A percentile compares a stretch with the other conserved stretches of the same genome.
Evolutionary conservation across 2,329 filamentous ascomycete genomes (phyloP).

Genomic region (Pseudogymnoascus sp.): DNA sequence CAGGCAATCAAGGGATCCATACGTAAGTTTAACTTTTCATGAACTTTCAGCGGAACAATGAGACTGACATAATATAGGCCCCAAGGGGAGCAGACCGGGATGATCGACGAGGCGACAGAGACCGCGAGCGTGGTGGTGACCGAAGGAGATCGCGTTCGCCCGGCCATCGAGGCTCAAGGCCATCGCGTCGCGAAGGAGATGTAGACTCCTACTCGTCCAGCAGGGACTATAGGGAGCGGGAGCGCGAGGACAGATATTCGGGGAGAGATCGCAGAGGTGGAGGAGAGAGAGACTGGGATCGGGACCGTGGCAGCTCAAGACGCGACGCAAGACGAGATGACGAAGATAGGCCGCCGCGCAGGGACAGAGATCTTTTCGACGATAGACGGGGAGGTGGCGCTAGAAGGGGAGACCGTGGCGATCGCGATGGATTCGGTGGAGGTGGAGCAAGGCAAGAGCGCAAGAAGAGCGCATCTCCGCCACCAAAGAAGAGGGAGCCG

Average conservation of each 20-base stretch:
- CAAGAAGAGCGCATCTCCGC: constrained; percentile 64
- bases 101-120: constrained; percentile 33
- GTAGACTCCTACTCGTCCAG: constrained; percentile 87
- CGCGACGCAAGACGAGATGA: constrained; percentile 59
- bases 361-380: constrained; percentile 54
- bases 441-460: constrained; percentile 40
- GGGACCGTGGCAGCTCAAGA: constrained; percentile 55
- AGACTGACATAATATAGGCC: constrained; percentile 15
- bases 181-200: constrained; percentile 62
- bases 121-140: constrained; percentile 43
- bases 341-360: constrained; percentile 47
- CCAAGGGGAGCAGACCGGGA: constrained; percentile 27
- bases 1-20: constrained; percentile 42
- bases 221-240: constrained; percentile 83
- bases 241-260: constrained; percentile 86
- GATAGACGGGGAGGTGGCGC: constrained; percentile 45
- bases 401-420: constrained; percentile 31
- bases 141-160: constrained; percentile 82
- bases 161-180: constrained; percentile 57
- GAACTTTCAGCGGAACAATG: constrained; percentile 16
- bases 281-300: constrained; percentile 69
- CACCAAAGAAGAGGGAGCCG: constrained; percentile 84
- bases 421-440: constrained; percentile 32
- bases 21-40: constrained; percentile 32
- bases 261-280: constrained; percentile 53